Base-by-base conservation (phyloP, 2,329 filamentous ascomycete species). In the Aspergillus neoniger region DNA sequence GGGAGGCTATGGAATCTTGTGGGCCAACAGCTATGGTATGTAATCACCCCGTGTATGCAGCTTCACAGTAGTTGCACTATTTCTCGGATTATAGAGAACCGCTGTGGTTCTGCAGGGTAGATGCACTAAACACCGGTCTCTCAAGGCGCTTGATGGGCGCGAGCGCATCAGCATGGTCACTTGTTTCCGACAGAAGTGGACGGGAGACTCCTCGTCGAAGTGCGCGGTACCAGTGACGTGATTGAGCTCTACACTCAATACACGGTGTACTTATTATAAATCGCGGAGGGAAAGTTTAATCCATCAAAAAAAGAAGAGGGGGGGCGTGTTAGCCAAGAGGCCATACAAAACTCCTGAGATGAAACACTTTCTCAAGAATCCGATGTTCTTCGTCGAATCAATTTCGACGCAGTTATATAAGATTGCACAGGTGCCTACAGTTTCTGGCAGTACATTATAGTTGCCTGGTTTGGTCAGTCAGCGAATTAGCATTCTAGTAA, bases 121-220 rank as follows among this genome's bases (percentile, higher is more conserved):
- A 25, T 88, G 89, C 74, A 87, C 90, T 62, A 82, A 85, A 63
- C 87, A 90, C 70, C 82, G 85, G 61, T 87, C 87, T 1, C 79
- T 88, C 17, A 81, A 81, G 10, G 83, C 85, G 8, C 73, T 85
- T 0, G 84, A 84, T 17, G 79, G 80, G 2, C 79, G 80, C 28
- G 86, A 88, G 70, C 82, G 86, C 38, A 87, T 89, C 72, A 84
- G 79, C 43, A 85, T 86, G 75, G 85, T 88, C 17, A 88, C 86
- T 0, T 83, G 82, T 9, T 87, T 87, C 76, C 80, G 86, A 15
- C 85, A 86, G 1, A 82, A 80, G 55, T 80, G 15, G 86, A 88
- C 65, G 84, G 87, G 65, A 82, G 81, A 1, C 81, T 84, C 5
- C 75, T 88, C 21, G 83, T 79, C 2, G 85, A 82, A 1, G 82